Conservation (phyloP, 208 protist genomes). For the Trypanosomatidae sp. region DNA sequence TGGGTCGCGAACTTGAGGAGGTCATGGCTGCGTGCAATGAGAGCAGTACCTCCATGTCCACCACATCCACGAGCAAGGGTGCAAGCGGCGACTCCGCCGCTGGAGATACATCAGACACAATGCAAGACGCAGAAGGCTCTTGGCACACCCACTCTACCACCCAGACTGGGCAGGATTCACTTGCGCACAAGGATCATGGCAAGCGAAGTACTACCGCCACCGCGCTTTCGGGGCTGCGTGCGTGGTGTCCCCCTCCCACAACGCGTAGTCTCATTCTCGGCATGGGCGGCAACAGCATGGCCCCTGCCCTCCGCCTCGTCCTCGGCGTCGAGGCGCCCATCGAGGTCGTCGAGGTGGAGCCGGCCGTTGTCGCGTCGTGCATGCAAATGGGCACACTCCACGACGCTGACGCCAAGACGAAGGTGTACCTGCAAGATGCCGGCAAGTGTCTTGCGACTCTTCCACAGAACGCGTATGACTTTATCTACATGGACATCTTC, state of each 20-base stretch:
- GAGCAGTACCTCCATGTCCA: neutral
- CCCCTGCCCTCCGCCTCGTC: constrained; percentile 45
- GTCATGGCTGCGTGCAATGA: neutral
- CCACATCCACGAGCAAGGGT: neutral
- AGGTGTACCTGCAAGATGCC: constrained; percentile 45
- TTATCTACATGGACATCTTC: constrained; percentile 84
- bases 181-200: neutral
- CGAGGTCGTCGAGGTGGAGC: constrained; percentile 71
- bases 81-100: neutral
- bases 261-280: constrained; percentile 58
- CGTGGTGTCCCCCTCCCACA: constrained; percentile 26
- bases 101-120: neutral
- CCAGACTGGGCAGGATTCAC: neutral
- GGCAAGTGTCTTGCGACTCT: constrained; percentile 7
- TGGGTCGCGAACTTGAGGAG: neutral
- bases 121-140: neutral
- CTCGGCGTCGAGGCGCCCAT: constrained; percentile 46
- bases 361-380: constrained; percentile 56
- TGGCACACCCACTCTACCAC: neutral
- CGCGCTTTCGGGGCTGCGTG: neutral
- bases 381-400: constrained; percentile 30
- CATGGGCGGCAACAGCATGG: constrained; percentile 89
- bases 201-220: neutral
- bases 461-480: constrained; percentile 29
- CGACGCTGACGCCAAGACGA: constrained; percentile 33